Conservation (phyloP, 1,284 basidiomycete species). For the Malassezia arunalokei region DNA sequence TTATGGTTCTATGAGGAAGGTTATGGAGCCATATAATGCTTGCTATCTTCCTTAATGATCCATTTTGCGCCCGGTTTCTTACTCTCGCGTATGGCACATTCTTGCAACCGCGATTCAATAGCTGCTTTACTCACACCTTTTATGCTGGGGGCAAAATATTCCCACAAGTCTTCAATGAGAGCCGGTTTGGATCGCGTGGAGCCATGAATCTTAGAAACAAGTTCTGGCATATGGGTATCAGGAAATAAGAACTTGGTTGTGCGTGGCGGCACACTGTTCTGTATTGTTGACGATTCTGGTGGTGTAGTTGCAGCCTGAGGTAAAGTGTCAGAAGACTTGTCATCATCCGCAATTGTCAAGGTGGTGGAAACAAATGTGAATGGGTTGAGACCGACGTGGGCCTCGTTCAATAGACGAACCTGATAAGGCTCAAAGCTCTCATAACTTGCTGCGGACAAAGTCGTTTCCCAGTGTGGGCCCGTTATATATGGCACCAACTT, state of each 20-base stretch:
- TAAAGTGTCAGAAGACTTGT: neutral
- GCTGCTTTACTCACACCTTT: constrained; percentile 28
- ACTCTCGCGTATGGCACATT: constrained; percentile 24
- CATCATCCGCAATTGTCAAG: constrained; percentile 4
- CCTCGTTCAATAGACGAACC: constrained; percentile 37
- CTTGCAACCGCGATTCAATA: constrained; percentile 23
- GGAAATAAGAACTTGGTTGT: constrained; percentile 15
- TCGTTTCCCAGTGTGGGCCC: constrained; percentile 39
- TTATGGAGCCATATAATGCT: neutral
- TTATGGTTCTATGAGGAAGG: too few species aligned
- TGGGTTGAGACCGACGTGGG: constrained; percentile 31
- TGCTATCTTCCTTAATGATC: constrained; percentile 26
- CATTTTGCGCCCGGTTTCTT: constrained; percentile 24
- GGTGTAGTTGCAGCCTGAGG: neutral
- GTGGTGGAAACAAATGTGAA: constrained; percentile 27
- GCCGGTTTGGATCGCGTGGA: constrained; percentile 30
- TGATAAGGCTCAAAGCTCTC: constrained; percentile 31
- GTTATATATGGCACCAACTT: constrained; percentile 39
- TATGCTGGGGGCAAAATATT: constrained; percentile 23
- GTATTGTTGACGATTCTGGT: constrained; percentile 4
- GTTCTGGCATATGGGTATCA: constrained; percentile 21
- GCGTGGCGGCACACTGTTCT: neutral
- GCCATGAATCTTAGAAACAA: constrained; percentile 24
- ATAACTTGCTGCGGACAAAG: constrained; percentile 23
- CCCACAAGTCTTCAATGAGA: constrained; percentile 31